Evolutionary conservation across 805 yeast genomes (phyloP), one percentile per base, ranked within the genome.

Genomic region (Kuraishia capsulata): DNA sequence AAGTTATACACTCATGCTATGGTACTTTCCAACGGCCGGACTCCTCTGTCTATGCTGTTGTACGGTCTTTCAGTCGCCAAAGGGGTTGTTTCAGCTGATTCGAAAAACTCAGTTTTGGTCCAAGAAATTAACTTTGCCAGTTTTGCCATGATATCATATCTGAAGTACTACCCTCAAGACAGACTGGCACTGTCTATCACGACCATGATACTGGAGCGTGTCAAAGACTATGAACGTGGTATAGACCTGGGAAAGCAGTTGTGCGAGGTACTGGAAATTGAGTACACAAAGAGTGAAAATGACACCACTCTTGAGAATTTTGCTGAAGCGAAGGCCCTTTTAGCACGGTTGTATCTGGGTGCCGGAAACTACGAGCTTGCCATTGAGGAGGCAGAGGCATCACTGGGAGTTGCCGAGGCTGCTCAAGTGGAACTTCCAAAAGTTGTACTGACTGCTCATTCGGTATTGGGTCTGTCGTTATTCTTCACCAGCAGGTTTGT

Each of bases 1-100:
- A 64, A 69, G 11, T 55, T 84, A 36, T 79, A 79, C 49, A 80
- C 84, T 1, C 97, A 92, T 57, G 84, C 96, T 0, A 83, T 72
- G 47, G 70, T 78, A 10, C 61, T 90, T 36, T 77, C 96, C 2
- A 80, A 80, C 51, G 95, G 95, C 2, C 65, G 70, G 32, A 74
- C 80, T 32, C 76, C 81, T 19, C 57, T 77, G 30, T 78, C 92
- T 0, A 86, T 83, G 54, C 53, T 86, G 34, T 64, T 87, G 20
- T 85, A 81, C 56, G 94, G 90, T 0, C 57, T 71, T 35, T 71
- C 73, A 35, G 64, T 81, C 39, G 56, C 79, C 33, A 53, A 64
- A 49, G 66, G 69, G 44, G 56, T 73, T 36, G 62, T 69, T 24
- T 65, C 68, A 3, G 49, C 57, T 4, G 56, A 58, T 34, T 8